Base-by-base conservation (phyloP, 1,139 yeast species). In the Yamadazyma kanchanaburiensis region DNA sequence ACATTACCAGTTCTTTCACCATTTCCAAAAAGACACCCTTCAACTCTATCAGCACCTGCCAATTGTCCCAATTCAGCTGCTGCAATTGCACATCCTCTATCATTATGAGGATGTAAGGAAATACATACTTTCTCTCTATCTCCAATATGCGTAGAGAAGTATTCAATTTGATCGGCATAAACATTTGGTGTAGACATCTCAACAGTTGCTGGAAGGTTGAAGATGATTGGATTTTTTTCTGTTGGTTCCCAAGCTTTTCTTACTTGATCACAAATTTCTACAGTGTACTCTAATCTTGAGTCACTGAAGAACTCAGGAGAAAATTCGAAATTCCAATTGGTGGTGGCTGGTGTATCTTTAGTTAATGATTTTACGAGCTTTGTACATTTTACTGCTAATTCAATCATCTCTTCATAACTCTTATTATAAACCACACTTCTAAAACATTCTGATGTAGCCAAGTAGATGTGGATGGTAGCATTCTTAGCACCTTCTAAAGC, bases 1-100 rank as follows among this genome's bases (percentile, higher is more conserved):
- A 68, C 74, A 37, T 68, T 68, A 37, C 74, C 74, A 12, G 74
- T 68, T 49, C 74, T 55, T 49, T 68, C 74, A 39, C 74, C 74
- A 35, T 65, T 67, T 11, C 74, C 74, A 33, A 68, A 68, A 32
- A 68, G 58, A 52, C 74, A 67, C 2, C 74, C 74, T 43, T 68
- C 74, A 16, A 68, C 70, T 48, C 74, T 56, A 47, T 68, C 74
- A 26, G 74, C 74, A 32, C 74, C 74, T 10, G 74, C 74, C 48
- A 68, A 50, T 31, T 62, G 53, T 17, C 73, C 74, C 38, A 68
- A 57, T 44, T 68, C 74, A 12, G 72, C 61, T 15, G 74, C 74
- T 17, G 74, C 74, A 21, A 68, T 72, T 21, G 70, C 72, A 45
- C 74, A 68, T 1, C 74, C 74, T 44, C 74, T 58, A 40, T 68